A percentile compares a stretch with the other conserved stretches of the same genome.
These are phyloP conservation scores for Cladorrhinum sp. DNA, from an alignment of 2,329 filamentous ascomycete genomes.

Conservation along the genomic window DNA sequence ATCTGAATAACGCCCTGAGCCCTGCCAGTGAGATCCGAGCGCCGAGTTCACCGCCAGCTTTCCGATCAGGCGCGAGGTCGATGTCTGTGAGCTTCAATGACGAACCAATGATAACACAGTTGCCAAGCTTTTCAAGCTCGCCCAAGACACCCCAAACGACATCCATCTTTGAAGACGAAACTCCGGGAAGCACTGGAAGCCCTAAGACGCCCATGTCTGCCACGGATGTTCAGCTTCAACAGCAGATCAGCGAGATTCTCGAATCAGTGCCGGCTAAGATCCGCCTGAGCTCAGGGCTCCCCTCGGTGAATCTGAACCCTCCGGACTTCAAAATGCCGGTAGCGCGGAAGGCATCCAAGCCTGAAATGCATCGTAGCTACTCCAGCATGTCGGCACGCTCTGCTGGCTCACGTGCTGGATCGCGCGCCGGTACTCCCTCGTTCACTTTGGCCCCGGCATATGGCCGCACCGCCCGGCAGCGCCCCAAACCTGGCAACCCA, in stretches of 20 bases:
- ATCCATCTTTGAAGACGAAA: slow-evolving; percentile 47
- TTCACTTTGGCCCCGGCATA: slow-evolving; percentile 66
- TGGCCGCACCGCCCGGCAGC: slow-evolving; percentile 46
- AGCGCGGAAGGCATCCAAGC: slow-evolving; percentile 36
- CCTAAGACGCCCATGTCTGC: slow-evolving; percentile 38
- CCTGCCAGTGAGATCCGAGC: slow-evolving; percentile 42
- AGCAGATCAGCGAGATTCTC: slow-evolving; percentile 76
- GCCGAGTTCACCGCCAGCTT: slow-evolving; percentile 47
- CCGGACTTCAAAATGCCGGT: slow-evolving; percentile 52
- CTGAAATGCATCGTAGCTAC: slow-evolving; percentile 45
- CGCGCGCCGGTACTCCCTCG: slow-evolving; percentile 61
- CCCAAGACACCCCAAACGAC: slow-evolving; percentile 42
- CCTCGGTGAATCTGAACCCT: slow-evolving; percentile 51
- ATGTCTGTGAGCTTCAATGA: slow-evolving; percentile 44
- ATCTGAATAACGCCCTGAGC: slow-evolving; percentile 31
- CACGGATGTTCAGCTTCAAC: slow-evolving; percentile 68
- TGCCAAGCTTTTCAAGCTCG: slow-evolving; percentile 41
- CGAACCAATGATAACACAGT: slow-evolving; percentile 43
- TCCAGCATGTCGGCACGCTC: slow-evolving; percentile 45
- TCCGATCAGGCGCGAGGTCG: slow-evolving; percentile 37
- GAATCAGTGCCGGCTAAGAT: slow-evolving; percentile 77
- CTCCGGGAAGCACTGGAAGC: slow-evolving; percentile 37
- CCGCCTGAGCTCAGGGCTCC: slow-evolving; percentile 60
- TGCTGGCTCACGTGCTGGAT: slow-evolving; percentile 28
- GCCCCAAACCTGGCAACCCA: slow-evolving; percentile 52